Evolutionary conservation across 176 grass and related monocot genomes (phyloP).

Genomic region (Luzula sylvatica): DNA sequence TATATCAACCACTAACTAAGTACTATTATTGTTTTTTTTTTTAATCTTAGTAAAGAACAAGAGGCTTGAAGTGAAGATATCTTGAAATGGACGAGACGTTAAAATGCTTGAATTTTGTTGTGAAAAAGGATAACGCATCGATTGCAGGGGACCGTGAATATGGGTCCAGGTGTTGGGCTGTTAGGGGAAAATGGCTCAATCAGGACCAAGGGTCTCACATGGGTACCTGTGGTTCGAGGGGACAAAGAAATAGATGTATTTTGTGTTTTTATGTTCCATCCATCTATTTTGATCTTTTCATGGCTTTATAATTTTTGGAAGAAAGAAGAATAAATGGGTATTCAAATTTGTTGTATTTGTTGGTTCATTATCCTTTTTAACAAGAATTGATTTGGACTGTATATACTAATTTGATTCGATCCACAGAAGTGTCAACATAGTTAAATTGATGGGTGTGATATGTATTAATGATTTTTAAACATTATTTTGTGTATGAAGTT

Average conservation of each 20-base stretch:
- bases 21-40: no score
- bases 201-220: constrained; percentile 20
- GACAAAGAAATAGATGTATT: constrained; percentile 8
- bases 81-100: constrained; percentile 18
- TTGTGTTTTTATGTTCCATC: no score
- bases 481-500: no score
- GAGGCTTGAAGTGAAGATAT: not conserved
- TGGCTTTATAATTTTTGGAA: constrained; percentile 3
- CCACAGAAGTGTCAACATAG: no score
- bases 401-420: not conserved
- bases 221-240: constrained; percentile 2
- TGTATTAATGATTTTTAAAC: not conserved
- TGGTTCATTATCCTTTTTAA: not conserved
- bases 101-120: constrained; percentile 3
- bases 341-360: not conserved
- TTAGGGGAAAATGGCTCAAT: constrained; percentile 12
- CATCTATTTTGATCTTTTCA: not conserved
- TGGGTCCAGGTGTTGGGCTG: constrained; percentile 12
- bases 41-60: not conserved
- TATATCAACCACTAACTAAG: no score
- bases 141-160: constrained; percentile 10
- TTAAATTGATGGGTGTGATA: no score
- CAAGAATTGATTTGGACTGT: no score
- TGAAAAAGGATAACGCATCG: constrained; percentile 27
- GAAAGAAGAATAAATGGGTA: not conserved